Evolutionary conservation across 73 alveolate species (phyloP), one percentile per base, ranked within the genome.

Genomic region (Tetrahymena borealis): DNA sequence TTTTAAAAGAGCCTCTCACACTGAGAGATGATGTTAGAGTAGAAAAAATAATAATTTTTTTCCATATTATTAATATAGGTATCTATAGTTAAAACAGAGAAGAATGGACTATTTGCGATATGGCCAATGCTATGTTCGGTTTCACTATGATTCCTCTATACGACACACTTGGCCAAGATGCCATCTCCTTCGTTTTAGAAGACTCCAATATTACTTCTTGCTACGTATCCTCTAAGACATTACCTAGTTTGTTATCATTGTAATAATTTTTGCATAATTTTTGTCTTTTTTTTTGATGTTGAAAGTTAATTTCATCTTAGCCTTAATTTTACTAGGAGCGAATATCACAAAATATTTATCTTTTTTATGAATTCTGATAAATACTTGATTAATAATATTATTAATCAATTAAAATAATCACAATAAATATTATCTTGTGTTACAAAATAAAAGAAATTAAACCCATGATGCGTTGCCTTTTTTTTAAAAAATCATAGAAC

Each of bases 71-170:
- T n/a, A n/a, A 39, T 4, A 38, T 96, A 39, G 98, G 99, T 39
- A 93, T 97, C 39, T 96, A 95, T 91, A 90, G 97, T 24, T 96
- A 91, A 94, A 97, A 96, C 95, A 91, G 97, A 94, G 85, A 77
- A 33, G 98, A 97, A 97, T 97, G 98, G 98, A 43, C 95, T 36
- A 91, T 97, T 40, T 91, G 95, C 4, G 96, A 95, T 93, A 94
- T 95, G 91, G 98, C 97, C 32, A 91, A 93, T 32, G 78, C 78
- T 35, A 39, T 79, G 90, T 94, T 92, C 20, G 97, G 93, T 39
- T 91, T 39, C 33, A 97, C 97, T 15, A 94, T 96, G 91, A 96
- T 96, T 12, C 98, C 98, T 4, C 91, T 96, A 85, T 96, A 95
- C 92, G 98, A 96, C 33, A 95, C 97, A 35, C 60, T 96, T 15